phyloP scores from a whole-genome alignment of 805 yeast genomes.

The Lipomyces yamanashiensis region DNA sequence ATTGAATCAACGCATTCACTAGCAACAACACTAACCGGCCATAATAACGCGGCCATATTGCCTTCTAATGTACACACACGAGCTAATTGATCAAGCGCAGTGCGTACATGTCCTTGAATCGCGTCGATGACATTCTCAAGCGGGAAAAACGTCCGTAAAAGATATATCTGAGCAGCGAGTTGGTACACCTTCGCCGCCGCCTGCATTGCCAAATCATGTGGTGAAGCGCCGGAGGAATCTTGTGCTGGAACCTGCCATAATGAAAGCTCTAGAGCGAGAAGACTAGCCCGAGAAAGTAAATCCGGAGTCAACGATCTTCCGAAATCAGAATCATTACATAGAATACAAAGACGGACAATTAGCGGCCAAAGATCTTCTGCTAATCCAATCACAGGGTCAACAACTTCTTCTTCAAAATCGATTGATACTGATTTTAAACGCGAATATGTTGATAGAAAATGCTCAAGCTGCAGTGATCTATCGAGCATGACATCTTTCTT shows the following conservation, averaged over 20 bases:
- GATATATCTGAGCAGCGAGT: slow-evolving; percentile 33
- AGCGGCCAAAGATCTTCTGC: slow-evolving; percentile 36
- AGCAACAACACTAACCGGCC: slow-evolving; percentile 36
- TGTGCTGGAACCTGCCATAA: slow-evolving; percentile 28
- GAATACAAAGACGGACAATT: slow-evolving; percentile 31
- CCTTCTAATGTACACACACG: slow-evolving; percentile 36
- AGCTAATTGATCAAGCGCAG: slow-evolving; percentile 32
- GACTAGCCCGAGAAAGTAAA: slow-evolving; percentile 24
- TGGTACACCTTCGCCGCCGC: slow-evolving; percentile 35
- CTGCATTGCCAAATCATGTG: slow-evolving; percentile 31
- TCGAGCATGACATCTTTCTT: slow-evolving; percentile 25
- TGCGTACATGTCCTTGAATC: slow-evolving; percentile 28
- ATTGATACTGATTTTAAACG: slow-evolving; percentile 6
- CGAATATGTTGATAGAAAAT: slow-evolving; percentile 30
- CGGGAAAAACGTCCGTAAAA: slow-evolving; percentile 32
- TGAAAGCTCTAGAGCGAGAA: slow-evolving; percentile 31
- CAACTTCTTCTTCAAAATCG: slow-evolving; percentile 16
- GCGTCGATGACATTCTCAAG: slow-evolving; percentile 25
- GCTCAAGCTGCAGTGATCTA: slow-evolving; percentile 28
- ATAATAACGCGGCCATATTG: slow-evolving; percentile 35
- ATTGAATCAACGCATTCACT: slow-evolving; percentile 34
- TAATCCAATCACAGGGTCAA: slow-evolving; percentile 36
- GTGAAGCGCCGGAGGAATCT: not conserved
- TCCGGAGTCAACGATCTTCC: slow-evolving; percentile 31
- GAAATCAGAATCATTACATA: slow-evolving; percentile 34